phyloP scores from a whole-genome alignment of 2,329 filamentous ascomycete species.

The Scedosporium minutisporum region DNA sequence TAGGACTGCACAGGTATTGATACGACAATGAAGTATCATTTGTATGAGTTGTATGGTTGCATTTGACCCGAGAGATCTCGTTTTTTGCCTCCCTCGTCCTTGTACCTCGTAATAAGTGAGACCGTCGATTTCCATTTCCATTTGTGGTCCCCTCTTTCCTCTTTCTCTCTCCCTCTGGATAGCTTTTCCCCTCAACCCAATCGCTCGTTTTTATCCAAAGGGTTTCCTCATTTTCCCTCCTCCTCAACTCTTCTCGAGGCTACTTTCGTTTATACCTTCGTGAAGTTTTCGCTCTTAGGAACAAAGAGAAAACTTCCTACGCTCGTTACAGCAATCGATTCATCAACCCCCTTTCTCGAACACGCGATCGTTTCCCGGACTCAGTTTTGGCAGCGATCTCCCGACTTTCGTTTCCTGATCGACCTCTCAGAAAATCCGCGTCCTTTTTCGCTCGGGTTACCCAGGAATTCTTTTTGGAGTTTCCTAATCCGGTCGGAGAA shows the following conservation, averaged over 20 bases:
- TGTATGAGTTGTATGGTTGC: too few species aligned
- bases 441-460: too few species aligned
- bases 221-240: neutral
- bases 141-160: neutral
- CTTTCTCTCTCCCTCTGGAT: neutral
- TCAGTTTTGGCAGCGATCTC: neutral
- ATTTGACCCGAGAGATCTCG: neutral
- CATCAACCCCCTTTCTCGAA: neutral
- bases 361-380: neutral
- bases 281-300: neutral
- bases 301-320: neutral
- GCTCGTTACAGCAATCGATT: neutral
- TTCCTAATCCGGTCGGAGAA: neutral
- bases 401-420: neutral
- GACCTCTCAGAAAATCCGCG: too few species aligned
- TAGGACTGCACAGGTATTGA: neutral
- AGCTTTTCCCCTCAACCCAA: neutral
- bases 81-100: neutral
- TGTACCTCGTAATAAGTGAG: neutral
- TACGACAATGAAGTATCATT: neutral
- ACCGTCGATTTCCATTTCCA: neutral
- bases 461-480: too few species aligned
- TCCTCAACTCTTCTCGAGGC: neutral
- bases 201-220: constrained; percentile 2
- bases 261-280: neutral